A percentile compares a stretch with the other conserved stretches of the same genome.
phyloP scores from a whole-genome alignment of 305 asterid genomes.

The Solanum chacoense region DNA sequence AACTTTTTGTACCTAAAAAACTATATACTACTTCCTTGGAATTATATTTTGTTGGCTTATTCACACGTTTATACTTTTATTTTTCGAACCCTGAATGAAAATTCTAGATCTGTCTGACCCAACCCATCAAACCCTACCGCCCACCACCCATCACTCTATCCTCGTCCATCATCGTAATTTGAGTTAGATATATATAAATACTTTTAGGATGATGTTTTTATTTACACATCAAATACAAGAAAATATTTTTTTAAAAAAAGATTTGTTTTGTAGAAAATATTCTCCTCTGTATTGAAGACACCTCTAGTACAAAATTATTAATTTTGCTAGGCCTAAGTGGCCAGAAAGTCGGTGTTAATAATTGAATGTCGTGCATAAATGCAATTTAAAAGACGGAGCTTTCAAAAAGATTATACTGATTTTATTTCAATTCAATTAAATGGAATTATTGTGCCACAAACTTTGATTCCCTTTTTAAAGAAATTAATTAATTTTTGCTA shows the following conservation, averaged over 20 bases:
- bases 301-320: background rate
- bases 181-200: background rate
- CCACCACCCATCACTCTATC: background rate
- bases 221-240: background rate
- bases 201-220: too few relatives aligned
- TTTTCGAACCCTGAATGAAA: too few relatives aligned
- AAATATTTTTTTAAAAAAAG: too few relatives aligned
- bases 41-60: background rate
- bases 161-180: background rate
- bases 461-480: background rate
- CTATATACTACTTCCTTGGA: too few relatives aligned
- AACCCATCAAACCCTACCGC: background rate
- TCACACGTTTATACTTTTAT: too few relatives aligned
- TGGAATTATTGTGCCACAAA: background rate
- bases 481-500: background rate
- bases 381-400: background rate
- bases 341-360: background rate
- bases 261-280: background rate
- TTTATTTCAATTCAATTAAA: background rate
- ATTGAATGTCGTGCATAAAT: background rate
- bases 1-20: too few relatives aligned
- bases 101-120: too few relatives aligned
- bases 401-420: background rate
- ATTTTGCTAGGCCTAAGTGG: background rate
- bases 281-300: background rate